Percentiles rank a stretch among this genome's conserved stretches.
Conservation (phyloP, 2,329 filamentous ascomycete species). For the Didymella exigua region DNA sequence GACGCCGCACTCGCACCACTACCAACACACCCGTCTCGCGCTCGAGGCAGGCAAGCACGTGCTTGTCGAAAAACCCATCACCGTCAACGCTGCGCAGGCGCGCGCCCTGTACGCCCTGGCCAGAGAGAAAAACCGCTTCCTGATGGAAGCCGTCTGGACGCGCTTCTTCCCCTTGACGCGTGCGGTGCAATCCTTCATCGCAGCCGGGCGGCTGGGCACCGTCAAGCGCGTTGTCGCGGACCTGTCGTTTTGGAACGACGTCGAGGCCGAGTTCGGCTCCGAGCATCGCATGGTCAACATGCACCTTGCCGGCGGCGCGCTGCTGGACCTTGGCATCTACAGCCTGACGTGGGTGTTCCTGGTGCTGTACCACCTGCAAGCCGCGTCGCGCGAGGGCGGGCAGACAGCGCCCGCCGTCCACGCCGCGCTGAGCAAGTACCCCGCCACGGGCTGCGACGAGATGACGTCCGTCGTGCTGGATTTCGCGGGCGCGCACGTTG, state of each 20-base stretch:
- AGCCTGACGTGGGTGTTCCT: constrained; percentile 88
- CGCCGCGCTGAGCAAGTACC: constrained; percentile 1
- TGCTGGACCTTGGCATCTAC: constrained; percentile 86
- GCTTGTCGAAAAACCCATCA: constrained; percentile 87
- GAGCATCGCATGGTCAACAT: constrained; percentile 79
- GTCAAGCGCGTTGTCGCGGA: constrained; percentile 63
- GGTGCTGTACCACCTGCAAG: constrained; percentile 73
- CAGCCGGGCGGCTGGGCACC: constrained; percentile 56
- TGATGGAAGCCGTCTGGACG: constrained; percentile 76
- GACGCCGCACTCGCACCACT: constrained; percentile 89
- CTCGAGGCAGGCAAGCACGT: constrained; percentile 84
- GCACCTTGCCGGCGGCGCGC: constrained; percentile 78
- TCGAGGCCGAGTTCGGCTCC: constrained; percentile 53
- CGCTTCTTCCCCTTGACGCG: constrained; percentile 83
- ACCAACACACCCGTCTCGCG: constrained; percentile 82
- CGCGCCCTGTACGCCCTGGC: constrained; percentile 74
- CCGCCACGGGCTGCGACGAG: constrained; percentile 6
- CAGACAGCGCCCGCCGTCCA: constrained; percentile 72
- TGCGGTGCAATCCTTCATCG: constrained; percentile 69
- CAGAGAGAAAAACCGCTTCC: constrained; percentile 62
- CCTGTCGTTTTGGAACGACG: constrained; percentile 62
- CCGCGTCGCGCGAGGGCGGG: constrained; percentile 55
- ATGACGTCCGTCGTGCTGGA: background rate
- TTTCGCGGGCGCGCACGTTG: background rate
- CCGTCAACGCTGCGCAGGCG: constrained; percentile 79